Percentiles rank a stretch among this genome's conserved stretches.
Evolutionary conservation across 2,329 filamentous ascomycete species (phyloP).

Genomic region (Byssoonygena ceratinophila): DNA sequence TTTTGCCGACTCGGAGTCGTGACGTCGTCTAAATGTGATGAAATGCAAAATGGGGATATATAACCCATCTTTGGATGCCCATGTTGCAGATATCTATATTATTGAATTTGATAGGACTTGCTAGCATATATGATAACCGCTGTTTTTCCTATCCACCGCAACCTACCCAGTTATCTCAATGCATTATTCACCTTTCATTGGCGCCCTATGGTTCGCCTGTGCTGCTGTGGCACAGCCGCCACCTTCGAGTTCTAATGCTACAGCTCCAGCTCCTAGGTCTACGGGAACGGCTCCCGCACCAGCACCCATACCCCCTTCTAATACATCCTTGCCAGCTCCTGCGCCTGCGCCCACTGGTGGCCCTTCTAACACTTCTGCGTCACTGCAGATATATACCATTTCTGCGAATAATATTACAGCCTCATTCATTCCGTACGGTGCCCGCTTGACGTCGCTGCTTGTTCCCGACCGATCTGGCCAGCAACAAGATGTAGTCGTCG

Average conservation of each 20-base stretch:
- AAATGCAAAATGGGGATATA: background rate
- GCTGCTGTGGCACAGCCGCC: background rate
- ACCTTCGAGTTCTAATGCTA: background rate
- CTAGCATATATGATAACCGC: background rate
- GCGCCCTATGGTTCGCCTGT: background rate
- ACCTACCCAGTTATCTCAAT: background rate
- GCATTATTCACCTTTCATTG: background rate
- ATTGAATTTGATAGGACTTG: background rate
- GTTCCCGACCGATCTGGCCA: slow-evolving; percentile 43
- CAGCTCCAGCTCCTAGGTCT: background rate
- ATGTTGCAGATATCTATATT: background rate
- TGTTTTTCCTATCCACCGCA: background rate
- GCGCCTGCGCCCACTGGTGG: background rate
- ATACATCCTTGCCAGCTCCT: background rate
- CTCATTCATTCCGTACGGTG: slow-evolving; percentile 40
- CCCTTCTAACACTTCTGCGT: slow-evolving; percentile 8
- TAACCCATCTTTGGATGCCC: background rate
- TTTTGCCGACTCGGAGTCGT: background rate
- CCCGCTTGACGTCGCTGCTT: slow-evolving; percentile 38
- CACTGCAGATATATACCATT: slow-evolving; percentile 38
- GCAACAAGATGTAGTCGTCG: slow-evolving; percentile 41
- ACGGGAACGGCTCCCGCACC: background rate
- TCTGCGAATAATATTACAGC: slow-evolving; percentile 40
- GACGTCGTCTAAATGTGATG: slow-evolving; percentile 4
- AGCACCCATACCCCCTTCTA: background rate